Conservation (phyloP, 1,139 yeast genomes). For the Pichia sp. region DNA sequence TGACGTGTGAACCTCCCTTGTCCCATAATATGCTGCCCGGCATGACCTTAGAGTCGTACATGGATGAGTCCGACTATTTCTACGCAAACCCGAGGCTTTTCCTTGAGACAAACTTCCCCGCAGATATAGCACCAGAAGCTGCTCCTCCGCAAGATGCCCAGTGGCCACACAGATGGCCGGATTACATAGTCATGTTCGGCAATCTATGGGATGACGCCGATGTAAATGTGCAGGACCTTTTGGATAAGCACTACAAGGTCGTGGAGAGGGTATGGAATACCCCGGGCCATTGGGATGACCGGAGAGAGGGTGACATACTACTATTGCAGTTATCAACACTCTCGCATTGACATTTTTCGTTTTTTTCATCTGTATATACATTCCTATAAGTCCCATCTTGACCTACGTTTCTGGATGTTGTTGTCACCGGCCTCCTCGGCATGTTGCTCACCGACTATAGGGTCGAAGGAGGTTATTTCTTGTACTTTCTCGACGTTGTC, state of each 20-base stretch:
- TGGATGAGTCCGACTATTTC: slow-evolving; percentile 84
- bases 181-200: slow-evolving; percentile 67
- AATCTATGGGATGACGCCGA: slow-evolving; percentile 12
- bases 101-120: slow-evolving; percentile 40
- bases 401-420: slow-evolving; percentile 1
- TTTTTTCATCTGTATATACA: background rate
- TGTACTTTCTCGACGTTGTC: slow-evolving; percentile 8
- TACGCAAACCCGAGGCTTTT: slow-evolving; percentile 61
- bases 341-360: background rate
- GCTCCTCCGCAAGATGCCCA: slow-evolving; percentile 9
- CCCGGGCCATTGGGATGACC: slow-evolving; percentile 67
- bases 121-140: background rate
- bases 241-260: slow-evolving; percentile 3
- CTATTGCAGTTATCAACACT: slow-evolving; percentile 1
- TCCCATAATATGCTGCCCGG: slow-evolving; percentile 19
- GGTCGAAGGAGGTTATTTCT: background rate
- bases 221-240: background rate
- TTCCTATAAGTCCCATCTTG: slow-evolving; percentile 20
- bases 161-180: slow-evolving; percentile 58
- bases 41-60: slow-evolving; percentile 40
- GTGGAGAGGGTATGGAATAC: slow-evolving; percentile 14
- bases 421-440: background rate
- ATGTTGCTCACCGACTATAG: background rate
- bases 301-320: slow-evolving; percentile 75
- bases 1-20: slow-evolving; percentile 92